A percentile compares a stretch with the other conserved stretches of the same genome.
Conservation (phyloP, 768 basidiomycete species). For the Cyclocybe cylindracea region DNA sequence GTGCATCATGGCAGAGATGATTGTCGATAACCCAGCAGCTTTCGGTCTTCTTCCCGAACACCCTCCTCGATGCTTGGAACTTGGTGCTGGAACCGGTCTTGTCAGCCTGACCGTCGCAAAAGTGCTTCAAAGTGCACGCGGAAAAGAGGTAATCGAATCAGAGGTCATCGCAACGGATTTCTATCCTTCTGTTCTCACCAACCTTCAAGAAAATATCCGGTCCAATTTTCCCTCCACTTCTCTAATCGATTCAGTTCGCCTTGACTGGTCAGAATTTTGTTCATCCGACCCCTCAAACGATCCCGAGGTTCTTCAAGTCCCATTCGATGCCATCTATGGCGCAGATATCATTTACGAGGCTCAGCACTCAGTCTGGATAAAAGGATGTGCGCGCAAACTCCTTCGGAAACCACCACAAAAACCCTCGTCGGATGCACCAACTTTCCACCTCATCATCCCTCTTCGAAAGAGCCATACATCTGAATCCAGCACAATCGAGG, state of each 20-base stretch:
- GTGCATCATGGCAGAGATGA: constrained; percentile 76
- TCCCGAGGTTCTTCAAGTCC: constrained; percentile 25
- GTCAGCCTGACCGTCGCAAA: constrained; percentile 64
- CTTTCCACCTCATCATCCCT: constrained; percentile 80
- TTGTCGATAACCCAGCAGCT: constrained; percentile 53
- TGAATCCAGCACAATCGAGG: constrained; percentile 63
- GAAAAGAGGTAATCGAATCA: constrained; percentile 9
- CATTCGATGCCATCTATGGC: constrained; percentile 74
- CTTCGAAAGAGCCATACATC: constrained; percentile 61
- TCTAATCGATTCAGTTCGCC: constrained; percentile 25
- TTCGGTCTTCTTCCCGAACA: constrained; percentile 39
- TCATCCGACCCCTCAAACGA: constrained; percentile 2
- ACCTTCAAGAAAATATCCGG: constrained; percentile 62
- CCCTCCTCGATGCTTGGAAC: constrained; percentile 60
- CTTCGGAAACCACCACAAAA: constrained; percentile 36
- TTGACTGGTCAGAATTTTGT: constrained; percentile 64
- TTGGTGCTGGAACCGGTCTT: constrained; percentile 85
- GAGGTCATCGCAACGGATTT: constrained; percentile 74
- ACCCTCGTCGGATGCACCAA: constrained; percentile 12
- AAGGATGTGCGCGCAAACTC: constrained; percentile 51
- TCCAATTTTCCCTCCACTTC: constrained; percentile 46
- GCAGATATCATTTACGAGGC: constrained; percentile 86
- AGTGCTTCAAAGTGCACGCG: constrained; percentile 30
- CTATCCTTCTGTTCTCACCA: constrained; percentile 70
- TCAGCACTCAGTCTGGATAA: constrained; percentile 72